These are phyloP conservation scores for Pythium coloratum DNA, from an alignment of 352 stramenopile species.

Conservation along the genomic window DNA sequence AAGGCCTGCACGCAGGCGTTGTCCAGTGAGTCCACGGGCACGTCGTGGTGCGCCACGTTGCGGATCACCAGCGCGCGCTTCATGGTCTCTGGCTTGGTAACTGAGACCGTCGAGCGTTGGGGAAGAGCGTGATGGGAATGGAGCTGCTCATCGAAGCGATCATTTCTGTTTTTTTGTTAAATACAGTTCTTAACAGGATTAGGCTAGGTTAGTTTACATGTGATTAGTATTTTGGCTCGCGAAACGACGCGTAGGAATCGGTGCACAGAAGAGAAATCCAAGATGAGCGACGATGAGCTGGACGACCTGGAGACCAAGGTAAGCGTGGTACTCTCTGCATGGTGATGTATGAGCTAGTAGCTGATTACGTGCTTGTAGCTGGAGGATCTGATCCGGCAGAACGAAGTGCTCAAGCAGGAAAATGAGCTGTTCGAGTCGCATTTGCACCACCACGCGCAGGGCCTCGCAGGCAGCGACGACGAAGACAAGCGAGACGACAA, in stretches of 20 bases:
- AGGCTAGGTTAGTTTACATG: background rate
- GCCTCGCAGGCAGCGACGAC: conserved; percentile 52
- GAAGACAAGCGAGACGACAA: conserved; percentile 61
- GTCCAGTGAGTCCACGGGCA: conserved; percentile 72
- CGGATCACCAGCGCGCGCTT: conserved; percentile 80
- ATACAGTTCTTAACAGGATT: background rate
- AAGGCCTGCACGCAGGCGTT: conserved; percentile 75
- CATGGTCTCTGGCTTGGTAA: conserved; percentile 30
- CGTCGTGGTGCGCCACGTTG: conserved; percentile 69
- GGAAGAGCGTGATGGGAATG: background rate
- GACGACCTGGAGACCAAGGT: conserved; percentile 76
- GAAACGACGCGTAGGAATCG: conserved; percentile 12
- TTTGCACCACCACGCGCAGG: conserved; percentile 59
- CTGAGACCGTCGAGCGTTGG: too few relatives aligned
- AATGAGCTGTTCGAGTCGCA: conserved; percentile 91
- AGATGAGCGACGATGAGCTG: conserved; percentile 66
- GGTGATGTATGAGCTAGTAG: background rate
- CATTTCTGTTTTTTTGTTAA: background rate
- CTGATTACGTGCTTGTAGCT: conserved; percentile 37
- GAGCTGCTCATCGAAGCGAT: background rate
- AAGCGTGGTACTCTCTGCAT: background rate
- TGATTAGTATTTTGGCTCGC: conserved; percentile 4
- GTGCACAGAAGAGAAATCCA: background rate
- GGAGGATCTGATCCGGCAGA: conserved; percentile 84
- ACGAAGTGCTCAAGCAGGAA: conserved; percentile 89